These are phyloP conservation scores for Fagopyrum homotropicum DNA, from an alignment of 148 eudicot genomes.

Conservation along the genomic window DNA sequence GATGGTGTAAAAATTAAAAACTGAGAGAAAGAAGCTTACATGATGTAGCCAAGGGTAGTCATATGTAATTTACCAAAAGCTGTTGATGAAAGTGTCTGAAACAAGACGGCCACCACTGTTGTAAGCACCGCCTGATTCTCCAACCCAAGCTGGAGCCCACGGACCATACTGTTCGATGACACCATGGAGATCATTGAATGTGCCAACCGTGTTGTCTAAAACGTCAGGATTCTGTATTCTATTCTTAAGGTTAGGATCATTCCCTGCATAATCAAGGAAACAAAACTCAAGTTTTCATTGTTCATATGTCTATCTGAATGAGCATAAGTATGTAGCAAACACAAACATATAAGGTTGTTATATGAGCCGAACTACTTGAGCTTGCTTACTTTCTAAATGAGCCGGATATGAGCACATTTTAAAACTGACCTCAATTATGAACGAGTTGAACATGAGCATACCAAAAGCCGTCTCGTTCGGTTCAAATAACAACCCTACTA, in stretches of 20 bases:
- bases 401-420: no score
- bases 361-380: no score
- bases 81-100: constrained; percentile 45
- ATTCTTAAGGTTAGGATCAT: constrained; percentile 27
- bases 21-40: neutral
- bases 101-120: constrained; percentile 40
- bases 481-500: no score
- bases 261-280: constrained; percentile 27
- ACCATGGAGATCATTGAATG: constrained; percentile 24
- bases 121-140: constrained; percentile 60
- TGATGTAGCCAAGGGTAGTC: neutral
- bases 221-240: constrained; percentile 41
- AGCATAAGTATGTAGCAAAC: no score
- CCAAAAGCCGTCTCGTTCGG: no score
- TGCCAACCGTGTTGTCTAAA: constrained; percentile 24
- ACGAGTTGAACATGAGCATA: no score
- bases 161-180: constrained; percentile 36
- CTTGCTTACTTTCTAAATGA: no score
- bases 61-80: constrained; percentile 43
- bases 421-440: no score
- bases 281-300: neutral
- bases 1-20: neutral
- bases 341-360: no score
- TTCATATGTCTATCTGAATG: no score
- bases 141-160: constrained; percentile 62